phyloP scores from a whole-genome alignment of 2,329 filamentous ascomycete species.

The Trichophyton verrucosum region DNA sequence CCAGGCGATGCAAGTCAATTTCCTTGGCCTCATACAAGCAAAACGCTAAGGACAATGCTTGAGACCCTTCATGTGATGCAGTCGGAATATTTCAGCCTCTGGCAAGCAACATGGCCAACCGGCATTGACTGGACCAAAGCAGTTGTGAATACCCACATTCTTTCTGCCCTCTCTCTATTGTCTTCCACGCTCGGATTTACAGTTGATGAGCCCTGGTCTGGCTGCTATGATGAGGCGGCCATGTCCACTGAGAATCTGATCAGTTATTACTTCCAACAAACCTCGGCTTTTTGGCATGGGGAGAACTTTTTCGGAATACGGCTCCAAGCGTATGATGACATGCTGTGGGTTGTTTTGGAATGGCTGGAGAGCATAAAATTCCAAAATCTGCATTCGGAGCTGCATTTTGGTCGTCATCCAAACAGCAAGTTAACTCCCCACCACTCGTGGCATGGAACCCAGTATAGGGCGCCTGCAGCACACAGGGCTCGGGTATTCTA shows the following conservation, averaged over 20 bases:
- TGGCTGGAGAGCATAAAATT: conserved; percentile 79
- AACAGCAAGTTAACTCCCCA: conserved; percentile 16
- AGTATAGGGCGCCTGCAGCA: conserved; percentile 65
- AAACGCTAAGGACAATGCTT: conserved; percentile 36
- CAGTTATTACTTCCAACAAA: conserved; percentile 67
- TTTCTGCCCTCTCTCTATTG: conserved; percentile 59
- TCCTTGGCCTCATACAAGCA: conserved; percentile 1
- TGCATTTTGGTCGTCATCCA: conserved; percentile 42
- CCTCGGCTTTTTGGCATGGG: conserved; percentile 69
- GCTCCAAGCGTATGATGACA: conserved; percentile 78
- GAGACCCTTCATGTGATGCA: conserved; percentile 65
- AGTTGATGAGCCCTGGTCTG: conserved; percentile 2
- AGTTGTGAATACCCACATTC: conserved; percentile 67
- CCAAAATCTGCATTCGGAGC: conserved; percentile 52
- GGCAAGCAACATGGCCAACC: conserved; percentile 69
- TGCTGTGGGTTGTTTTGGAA: conserved; percentile 85
- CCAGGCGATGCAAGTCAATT: conserved; percentile 8
- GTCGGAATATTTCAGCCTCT: conserved; percentile 60
- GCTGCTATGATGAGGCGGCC: conserved; percentile 20
- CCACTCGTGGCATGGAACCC: conserved; percentile 57
- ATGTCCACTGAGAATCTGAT: conserved; percentile 62
- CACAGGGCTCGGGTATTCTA: conserved; percentile 78
- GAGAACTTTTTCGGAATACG: conserved; percentile 66
- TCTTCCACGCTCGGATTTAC: conserved; percentile 38
- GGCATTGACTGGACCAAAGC: conserved; percentile 92